Base-by-base conservation (phyloP, 31 red algal species). In the Asparagopsis taxiformis region DNA sequence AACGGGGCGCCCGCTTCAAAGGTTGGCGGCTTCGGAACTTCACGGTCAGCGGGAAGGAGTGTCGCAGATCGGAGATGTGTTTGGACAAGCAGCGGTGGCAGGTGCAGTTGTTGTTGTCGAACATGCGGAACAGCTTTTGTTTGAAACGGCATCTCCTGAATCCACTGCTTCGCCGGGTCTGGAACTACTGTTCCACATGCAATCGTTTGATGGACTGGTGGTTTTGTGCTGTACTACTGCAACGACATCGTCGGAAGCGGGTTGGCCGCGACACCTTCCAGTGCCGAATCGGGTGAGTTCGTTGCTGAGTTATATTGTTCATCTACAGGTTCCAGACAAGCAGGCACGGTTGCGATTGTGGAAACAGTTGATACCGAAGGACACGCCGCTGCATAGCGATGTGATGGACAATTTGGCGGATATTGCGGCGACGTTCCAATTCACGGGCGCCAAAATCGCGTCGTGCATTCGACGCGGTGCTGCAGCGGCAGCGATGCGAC, bases 21-120 rank as follows among this genome's bases (percentile, higher is more conserved):
- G 68, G 26, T 55, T 84, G 57, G 56, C 79, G 23, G 68, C 61
- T 25, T 62, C 68, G 3, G 79, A 84, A 51, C 49, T 84, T 39
- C 77, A 81, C 58, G 77, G 77, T 15, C 60, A 31, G 17, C 63
- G 77, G 0, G 68, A 72, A 15, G 59, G 58, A 7, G 48, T 30
- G 21, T 72, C 58, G 3, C 59, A 72, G 35, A 74, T 84, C 23
- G 66, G 56, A 19, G 67, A 65, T 44, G 66, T 84, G 15, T 84
- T 84, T 67, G 56, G 44, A 20, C 68, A 84, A 59, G 66, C 79
- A 0, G 66, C 79, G 11, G 68, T 84, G 0, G 79, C 79, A 4
- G 79, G 79, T 2, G 79, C 79, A 28, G 79, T 84, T 22, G 68
- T 84, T 29, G 79, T 84, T 33, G 68, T 84, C 11, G 79, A 84